Evolutionary conservation across 164 flowering plant species (phyloP).

Genomic region (Brasenia schreberi): DNA sequence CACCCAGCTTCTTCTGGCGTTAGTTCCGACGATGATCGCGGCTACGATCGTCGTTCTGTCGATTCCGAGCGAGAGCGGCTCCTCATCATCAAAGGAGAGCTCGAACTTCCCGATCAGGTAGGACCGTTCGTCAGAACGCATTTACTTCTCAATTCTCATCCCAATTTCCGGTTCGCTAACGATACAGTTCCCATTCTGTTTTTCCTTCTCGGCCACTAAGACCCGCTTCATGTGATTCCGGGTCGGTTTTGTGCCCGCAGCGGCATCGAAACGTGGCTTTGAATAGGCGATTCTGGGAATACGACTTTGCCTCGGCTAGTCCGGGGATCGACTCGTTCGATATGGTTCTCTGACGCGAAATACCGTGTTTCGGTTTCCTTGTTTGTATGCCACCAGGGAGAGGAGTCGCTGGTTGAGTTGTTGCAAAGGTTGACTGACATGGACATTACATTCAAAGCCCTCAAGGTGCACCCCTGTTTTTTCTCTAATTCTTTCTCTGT

Average conservation of each 20-base stretch:
- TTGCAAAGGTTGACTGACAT: constrained; percentile 78
- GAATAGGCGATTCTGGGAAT: background rate
- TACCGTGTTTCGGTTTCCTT: background rate
- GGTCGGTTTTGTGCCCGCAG: background rate
- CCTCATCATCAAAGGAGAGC: constrained; percentile 52
- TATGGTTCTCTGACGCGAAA: background rate
- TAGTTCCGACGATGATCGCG: background rate
- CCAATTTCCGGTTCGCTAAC: background rate
- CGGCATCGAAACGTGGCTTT: background rate
- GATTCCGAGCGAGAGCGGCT: constrained; percentile 61
- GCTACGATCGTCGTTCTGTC: constrained; percentile 1
- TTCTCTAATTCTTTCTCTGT: background rate
- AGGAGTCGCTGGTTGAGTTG: constrained; percentile 52
- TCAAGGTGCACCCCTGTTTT: constrained; percentile 35
- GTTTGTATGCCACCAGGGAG: constrained; percentile 28
- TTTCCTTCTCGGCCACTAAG: too few relatives aligned
- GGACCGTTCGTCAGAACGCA: background rate
- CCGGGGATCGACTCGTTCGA: too few relatives aligned
- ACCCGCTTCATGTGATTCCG: background rate
- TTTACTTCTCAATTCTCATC: background rate
- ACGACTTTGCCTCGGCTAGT: too few relatives aligned
- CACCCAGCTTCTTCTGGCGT: background rate
- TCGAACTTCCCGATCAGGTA: constrained; percentile 85
- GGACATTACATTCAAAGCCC: constrained; percentile 85
- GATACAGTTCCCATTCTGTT: background rate